A percentile compares a stretch with the other conserved stretches of the same genome.
These are phyloP conservation scores for Inosperma sp. DNA, from an alignment of 768 basidiomycete species.

Conservation along the genomic window DNA sequence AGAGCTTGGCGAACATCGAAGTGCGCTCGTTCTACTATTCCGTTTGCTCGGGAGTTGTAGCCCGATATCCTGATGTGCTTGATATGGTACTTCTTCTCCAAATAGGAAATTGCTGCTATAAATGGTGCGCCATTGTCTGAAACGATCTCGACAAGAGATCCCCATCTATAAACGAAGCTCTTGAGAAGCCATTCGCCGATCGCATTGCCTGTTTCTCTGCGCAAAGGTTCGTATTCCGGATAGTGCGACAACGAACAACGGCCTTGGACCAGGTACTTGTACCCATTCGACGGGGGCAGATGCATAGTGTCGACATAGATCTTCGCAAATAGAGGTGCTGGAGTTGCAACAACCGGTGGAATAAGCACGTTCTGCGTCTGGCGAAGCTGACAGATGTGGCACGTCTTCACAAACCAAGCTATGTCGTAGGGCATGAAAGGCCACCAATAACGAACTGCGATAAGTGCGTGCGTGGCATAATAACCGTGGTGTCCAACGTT, in stretches of 20 bases:
- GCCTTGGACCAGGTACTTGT: conserved; percentile 22
- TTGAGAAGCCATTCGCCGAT: conserved; percentile 22
- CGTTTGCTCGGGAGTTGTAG: conserved; percentile 42
- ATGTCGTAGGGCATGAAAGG: conserved; percentile 30
- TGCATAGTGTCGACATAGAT: conserved; percentile 36
- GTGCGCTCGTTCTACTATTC: conserved; percentile 33
- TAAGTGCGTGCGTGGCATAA: conserved; percentile 13
- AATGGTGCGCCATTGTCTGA: conserved; percentile 31
- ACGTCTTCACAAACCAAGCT: too few species aligned
- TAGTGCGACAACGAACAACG: conserved; percentile 10
- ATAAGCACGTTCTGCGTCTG: conserved; percentile 20
- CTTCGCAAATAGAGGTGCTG: conserved; percentile 25
- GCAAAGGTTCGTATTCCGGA: conserved; percentile 9
- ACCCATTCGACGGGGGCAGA: conserved; percentile 23
- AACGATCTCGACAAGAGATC: conserved; percentile 27
- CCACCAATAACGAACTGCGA: conserved; percentile 31
- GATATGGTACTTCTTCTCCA: conserved; percentile 28
- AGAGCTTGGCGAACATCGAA: conserved; percentile 23
- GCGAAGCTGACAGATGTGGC: too few species aligned
- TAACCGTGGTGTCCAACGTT: too few species aligned
- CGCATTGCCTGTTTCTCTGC: conserved; percentile 11
- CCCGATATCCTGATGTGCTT: conserved; percentile 36
- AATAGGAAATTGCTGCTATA: conserved; percentile 20
- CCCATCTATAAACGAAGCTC: conserved; percentile 13
- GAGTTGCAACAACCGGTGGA: conserved; percentile 24